phyloP scores from a whole-genome alignment of 257 asterid species.

The Prunella vulgaris region DNA sequence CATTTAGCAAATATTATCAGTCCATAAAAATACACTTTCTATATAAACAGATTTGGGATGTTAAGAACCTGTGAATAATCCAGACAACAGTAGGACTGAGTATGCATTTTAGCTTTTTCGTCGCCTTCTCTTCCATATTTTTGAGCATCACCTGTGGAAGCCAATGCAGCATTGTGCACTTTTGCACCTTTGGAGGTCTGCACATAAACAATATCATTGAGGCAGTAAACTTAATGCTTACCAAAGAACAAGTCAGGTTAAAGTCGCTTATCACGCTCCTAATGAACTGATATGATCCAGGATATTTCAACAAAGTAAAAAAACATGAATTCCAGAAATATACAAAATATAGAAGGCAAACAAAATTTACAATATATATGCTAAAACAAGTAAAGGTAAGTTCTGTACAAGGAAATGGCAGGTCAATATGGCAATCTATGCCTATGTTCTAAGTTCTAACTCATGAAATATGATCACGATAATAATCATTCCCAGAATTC shows the following conservation, averaged over 20 bases:
- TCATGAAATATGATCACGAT: conserved; percentile 3
- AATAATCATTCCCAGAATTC: not conserved
- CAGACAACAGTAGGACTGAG: conserved; percentile 88
- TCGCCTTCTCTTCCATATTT: conserved; percentile 73
- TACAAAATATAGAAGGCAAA: not conserved
- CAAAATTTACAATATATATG: not conserved
- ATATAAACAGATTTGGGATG: conserved; percentile 8
- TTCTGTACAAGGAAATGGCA: not conserved
- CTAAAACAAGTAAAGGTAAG: conserved; percentile 4
- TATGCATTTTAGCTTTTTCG: conserved; percentile 78
- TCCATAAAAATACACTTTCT: conserved; percentile 8
- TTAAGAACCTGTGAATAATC: conserved; percentile 80
- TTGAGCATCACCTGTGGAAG: conserved; percentile 59
- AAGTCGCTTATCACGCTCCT: not conserved
- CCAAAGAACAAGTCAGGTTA: not conserved
- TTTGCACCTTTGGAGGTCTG: conserved; percentile 90
- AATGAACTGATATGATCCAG: not conserved
- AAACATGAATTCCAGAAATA: not conserved
- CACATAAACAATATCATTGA: conserved; percentile 20
- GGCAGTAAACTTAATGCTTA: conserved; percentile 8
- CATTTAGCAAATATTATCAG: not conserved
- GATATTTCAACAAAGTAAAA: not conserved
- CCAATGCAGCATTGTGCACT: conserved; percentile 69
- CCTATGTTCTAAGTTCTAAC: not conserved
- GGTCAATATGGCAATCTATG: not conserved